Evolutionary conservation across 495 filamentous ascomycete species (phyloP), one percentile per base, ranked within the genome.

Genomic region (Penicillium cosmopolitanum): DNA sequence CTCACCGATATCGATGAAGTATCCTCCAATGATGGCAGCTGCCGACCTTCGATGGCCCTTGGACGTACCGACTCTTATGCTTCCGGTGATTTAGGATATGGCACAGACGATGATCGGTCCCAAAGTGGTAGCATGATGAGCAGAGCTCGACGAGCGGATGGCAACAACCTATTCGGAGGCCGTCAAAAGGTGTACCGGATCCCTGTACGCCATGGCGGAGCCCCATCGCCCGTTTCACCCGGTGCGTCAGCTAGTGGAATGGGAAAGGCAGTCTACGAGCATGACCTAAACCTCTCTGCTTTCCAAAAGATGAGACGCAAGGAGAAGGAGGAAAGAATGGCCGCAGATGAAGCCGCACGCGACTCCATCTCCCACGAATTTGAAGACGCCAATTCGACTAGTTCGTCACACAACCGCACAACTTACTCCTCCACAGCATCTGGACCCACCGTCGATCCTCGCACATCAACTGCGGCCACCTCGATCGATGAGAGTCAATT

Each of bases 101-200:
- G 77, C 21, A 90, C 87, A 5, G 92, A 96, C 62, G 92, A 95
- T 59, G 82, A 85, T 33, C 73, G 73, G 35, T 75, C 75, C 9
- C 69, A 76, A 10, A 78, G 82, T 44, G 87, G 83, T 0, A 91
- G 91, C 67, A 83, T 97, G 13, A 93, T 98, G 88, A 89, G 81
- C 68, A 82, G 95, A 40, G 77, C 85, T n/a, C 87, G 93, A 64
- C 91, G 91, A 10, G 87, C 84, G 2, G 95, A 98, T 73, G 92
- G 93, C 18, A 98, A 98, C 74, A 90, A 91, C 64, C 70, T 98
- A 59, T 98, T 98, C 77, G 95, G 95, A 53, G 95, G 96, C 10
- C 85, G 95, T 31, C 95, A 98, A 67, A 98, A 98, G 74, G 86
- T 98, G 21, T 98, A 95, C 75, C 95, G 92, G 64, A 92, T 98